phyloP scores from a whole-genome alignment of 345 rosid genomes.

The Eucalyptus dawsonii region DNA sequence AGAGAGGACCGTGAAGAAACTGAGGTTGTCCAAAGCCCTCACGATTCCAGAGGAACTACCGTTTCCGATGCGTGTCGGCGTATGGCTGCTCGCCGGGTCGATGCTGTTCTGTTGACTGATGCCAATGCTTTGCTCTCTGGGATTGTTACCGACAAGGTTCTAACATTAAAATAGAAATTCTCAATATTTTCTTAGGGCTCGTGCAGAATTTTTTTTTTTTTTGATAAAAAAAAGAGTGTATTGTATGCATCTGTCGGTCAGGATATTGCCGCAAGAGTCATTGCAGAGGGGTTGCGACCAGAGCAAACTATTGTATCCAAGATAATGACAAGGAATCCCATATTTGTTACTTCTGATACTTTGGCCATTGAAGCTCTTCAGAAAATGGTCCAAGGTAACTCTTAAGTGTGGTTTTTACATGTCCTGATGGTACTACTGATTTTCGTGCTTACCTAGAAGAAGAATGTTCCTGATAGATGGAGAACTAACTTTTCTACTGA shows the following conservation, averaged over 20 bases:
- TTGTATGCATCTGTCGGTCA: not conserved
- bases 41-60: slow-evolving; percentile 87
- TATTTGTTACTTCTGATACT: slow-evolving; percentile 76
- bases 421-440: not conserved
- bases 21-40: slow-evolving; percentile 83
- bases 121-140: slow-evolving; percentile 88
- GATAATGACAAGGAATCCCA: slow-evolving; percentile 88
- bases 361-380: slow-evolving; percentile 94
- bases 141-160: slow-evolving; percentile 81
- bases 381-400: slow-evolving; percentile 89
- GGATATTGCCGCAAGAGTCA: slow-evolving; percentile 77
- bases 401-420: not conserved
- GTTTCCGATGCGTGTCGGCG: slow-evolving; percentile 85
- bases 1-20: slow-evolving; percentile 92
- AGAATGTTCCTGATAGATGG: not conserved
- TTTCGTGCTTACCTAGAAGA: not conserved
- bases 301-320: slow-evolving; percentile 86
- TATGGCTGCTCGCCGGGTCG: slow-evolving; percentile 93
- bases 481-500: not conserved
- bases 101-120: slow-evolving; percentile 85
- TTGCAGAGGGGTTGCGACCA: slow-evolving; percentile 88
- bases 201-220: not conserved
- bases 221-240: not conserved
- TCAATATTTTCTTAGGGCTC: not conserved
- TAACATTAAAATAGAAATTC: not conserved